Conservation (phyloP, 495 filamentous ascomycete species). For the Cryomyces minteri region DNA sequence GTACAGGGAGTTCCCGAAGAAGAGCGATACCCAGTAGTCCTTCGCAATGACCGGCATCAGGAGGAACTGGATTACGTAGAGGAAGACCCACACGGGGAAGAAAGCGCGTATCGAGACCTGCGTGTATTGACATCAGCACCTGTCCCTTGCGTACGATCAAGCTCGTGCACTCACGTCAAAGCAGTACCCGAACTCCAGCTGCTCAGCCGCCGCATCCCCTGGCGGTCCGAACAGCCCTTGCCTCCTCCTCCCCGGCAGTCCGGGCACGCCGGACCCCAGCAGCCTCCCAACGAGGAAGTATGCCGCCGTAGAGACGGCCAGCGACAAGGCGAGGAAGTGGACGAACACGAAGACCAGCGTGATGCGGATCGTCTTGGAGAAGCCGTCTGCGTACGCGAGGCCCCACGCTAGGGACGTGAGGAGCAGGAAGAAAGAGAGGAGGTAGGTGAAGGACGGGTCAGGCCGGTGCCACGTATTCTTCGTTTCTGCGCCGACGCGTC, state of each 20-base stretch:
- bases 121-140: neutral
- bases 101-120: constrained; percentile 56
- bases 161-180: constrained; percentile 40
- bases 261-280: constrained; percentile 35
- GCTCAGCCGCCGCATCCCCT: constrained; percentile 27
- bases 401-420: constrained; percentile 60
- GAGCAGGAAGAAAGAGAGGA: constrained; percentile 55
- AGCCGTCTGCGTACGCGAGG: constrained; percentile 42
- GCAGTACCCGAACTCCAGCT: constrained; percentile 61
- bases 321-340: constrained; percentile 45
- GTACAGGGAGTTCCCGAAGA: constrained; percentile 55
- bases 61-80: constrained; percentile 57
- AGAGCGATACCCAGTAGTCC: constrained; percentile 41
- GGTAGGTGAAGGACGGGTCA: constrained; percentile 62
- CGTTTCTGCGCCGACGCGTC: constrained; percentile 31
- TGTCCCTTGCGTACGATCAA: neutral
- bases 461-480: constrained; percentile 64
- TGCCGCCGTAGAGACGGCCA: constrained; percentile 39
- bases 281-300: constrained; percentile 47
- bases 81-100: constrained; percentile 54
- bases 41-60: constrained; percentile 41
- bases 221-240: constrained; percentile 39
- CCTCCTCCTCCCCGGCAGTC: constrained; percentile 27
- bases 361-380: constrained; percentile 37
- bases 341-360: constrained; percentile 45